Evolutionary conservation across 345 rosid species (phyloP).

Genomic region (Orychophragmus violaceus): DNA sequence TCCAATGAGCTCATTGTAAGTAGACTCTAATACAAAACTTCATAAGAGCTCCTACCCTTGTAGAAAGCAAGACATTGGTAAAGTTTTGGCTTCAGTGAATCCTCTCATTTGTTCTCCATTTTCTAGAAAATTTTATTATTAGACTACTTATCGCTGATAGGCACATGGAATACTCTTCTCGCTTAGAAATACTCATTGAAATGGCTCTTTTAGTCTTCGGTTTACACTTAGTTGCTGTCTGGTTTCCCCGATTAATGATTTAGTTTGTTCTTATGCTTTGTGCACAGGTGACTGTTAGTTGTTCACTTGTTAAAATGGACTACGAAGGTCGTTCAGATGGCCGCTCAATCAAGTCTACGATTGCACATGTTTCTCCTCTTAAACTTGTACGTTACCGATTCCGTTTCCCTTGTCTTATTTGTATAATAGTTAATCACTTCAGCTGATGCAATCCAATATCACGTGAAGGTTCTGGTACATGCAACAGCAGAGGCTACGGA

Average conservation of each 20-base stretch:
- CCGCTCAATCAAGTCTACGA: conserved; percentile 86
- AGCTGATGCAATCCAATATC: not conserved
- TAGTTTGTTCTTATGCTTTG: conserved; percentile 14
- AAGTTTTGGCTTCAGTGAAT: not conserved
- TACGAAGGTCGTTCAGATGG: conserved; percentile 97
- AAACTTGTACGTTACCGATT: conserved; percentile 63
- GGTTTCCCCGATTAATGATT: not conserved
- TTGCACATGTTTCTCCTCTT: conserved; percentile 86
- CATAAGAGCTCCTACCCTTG: conserved; percentile 1
- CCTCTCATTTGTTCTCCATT: not conserved
- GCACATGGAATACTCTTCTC: not conserved
- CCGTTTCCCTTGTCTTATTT: conserved; percentile 4
- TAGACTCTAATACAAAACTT: conserved; percentile 20
- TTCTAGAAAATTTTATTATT: not conserved
- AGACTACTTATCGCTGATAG: not conserved
- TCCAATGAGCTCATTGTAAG: conserved; percentile 92
- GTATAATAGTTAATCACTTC: not conserved
- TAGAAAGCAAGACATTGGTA: not conserved
- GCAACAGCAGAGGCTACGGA: conserved; percentile 98
- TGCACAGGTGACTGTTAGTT: conserved; percentile 85
- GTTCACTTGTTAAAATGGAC: conserved; percentile 74
- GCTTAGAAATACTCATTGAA: not conserved
- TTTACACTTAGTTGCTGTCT: not conserved
- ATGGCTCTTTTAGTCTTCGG: not conserved
- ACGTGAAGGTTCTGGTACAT: conserved; percentile 81